Evolutionary conservation across 495 filamentous ascomycete species (phyloP).

Genomic region (Thermothielavioides terrestris): DNA sequence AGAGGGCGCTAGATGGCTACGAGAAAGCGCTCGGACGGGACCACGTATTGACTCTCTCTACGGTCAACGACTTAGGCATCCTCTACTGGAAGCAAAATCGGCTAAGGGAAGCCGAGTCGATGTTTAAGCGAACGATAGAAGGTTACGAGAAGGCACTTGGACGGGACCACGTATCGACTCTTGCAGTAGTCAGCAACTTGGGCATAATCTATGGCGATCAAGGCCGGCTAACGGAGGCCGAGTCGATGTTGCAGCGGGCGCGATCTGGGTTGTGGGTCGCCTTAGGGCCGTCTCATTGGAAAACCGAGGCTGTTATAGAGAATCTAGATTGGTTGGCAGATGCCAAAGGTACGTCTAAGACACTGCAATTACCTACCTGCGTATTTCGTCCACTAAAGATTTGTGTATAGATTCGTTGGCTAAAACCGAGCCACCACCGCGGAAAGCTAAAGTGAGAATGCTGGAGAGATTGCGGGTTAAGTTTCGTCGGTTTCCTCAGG

Average conservation of each 20-base stretch:
- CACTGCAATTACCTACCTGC: too few species aligned
- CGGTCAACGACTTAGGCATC: background rate
- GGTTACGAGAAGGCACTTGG: background rate
- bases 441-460: too few species aligned
- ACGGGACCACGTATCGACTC: slow-evolving; percentile 18
- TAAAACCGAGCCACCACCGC: too few species aligned
- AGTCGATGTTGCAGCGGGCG: slow-evolving; percentile 29
- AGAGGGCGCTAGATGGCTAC: slow-evolving; percentile 21
- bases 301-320: background rate
- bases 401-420: too few species aligned
- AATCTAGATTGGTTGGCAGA: too few species aligned
- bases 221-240: slow-evolving; percentile 23
- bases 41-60: slow-evolving; percentile 20
- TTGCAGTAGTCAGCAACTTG: slow-evolving; percentile 13
- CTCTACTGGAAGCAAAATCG: background rate
- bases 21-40: background rate
- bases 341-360: too few species aligned
- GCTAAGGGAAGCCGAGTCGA: slow-evolving; percentile 22
- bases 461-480: too few species aligned
- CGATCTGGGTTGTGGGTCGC: slow-evolving; percentile 11
- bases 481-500: background rate
- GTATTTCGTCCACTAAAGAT: too few species aligned
- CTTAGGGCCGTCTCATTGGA: slow-evolving; percentile 1
- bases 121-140: background rate
- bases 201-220: slow-evolving; percentile 19